Conservation (phyloP, 1,139 yeast species). For the Debaryomycetaceae sp. region DNA sequence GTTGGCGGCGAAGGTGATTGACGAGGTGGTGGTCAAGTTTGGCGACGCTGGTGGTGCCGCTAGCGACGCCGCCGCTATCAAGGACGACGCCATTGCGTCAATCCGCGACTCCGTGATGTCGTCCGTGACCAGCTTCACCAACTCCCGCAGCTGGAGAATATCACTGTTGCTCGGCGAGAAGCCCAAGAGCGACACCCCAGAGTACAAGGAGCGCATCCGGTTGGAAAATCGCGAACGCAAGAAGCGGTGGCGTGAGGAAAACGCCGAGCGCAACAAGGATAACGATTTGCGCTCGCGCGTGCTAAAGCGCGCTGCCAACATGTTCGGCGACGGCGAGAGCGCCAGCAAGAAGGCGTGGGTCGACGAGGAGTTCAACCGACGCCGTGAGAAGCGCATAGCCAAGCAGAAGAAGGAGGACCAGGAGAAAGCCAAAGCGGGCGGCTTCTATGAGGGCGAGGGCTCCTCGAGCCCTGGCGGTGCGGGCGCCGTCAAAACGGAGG, state of each 20-base stretch:
- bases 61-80: constrained; percentile 7
- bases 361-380: constrained; percentile 61
- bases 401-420: constrained; percentile 27
- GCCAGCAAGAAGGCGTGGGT: constrained; percentile 66
- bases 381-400: constrained; percentile 57
- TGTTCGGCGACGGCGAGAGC: constrained; percentile 62
- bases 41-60: too few relatives aligned
- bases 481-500: background rate
- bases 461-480: background rate
- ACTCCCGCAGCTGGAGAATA: constrained; percentile 15
- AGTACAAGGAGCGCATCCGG: constrained; percentile 54
- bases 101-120: constrained; percentile 28
- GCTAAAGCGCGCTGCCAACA: constrained; percentile 59
- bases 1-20: constrained; percentile 22
- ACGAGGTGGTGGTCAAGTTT: constrained; percentile 19
- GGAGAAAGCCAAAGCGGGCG: constrained; percentile 9
- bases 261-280: constrained; percentile 78
- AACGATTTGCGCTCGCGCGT: constrained; percentile 80
- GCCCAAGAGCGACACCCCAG: constrained; percentile 28
- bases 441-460: background rate
- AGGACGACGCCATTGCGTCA: constrained; percentile 20
- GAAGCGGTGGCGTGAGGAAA: constrained; percentile 85
- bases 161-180: constrained; percentile 19
- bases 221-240: constrained; percentile 80
- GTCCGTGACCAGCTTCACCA: constrained; percentile 24